Conservation (phyloP, 805 yeast genomes). For the Candida bentonensis region DNA sequence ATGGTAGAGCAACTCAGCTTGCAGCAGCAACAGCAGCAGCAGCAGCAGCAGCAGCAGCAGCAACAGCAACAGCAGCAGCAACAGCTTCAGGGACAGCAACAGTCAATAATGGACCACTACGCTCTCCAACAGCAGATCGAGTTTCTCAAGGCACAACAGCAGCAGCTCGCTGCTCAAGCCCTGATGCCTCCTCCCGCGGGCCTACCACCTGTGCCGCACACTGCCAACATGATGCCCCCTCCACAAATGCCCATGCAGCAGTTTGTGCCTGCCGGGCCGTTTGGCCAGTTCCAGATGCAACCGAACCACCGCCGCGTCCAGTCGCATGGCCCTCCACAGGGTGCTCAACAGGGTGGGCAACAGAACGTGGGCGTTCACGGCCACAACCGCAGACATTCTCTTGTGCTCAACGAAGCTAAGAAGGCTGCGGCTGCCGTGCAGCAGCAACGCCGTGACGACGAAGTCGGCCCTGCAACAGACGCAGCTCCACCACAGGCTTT, state of each 20-base stretch:
- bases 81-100: constrained; percentile 15
- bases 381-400: constrained; percentile 81
- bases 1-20: constrained; percentile 71
- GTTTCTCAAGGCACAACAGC: neutral
- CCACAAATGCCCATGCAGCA: constrained; percentile 2
- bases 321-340: constrained; percentile 5
- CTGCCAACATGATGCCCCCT: neutral
- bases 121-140: neutral
- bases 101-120: neutral
- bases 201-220: neutral
- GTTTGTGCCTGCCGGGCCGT: neutral
- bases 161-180: constrained; percentile 13
- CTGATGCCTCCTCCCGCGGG: constrained; percentile 7
- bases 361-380: constrained; percentile 32
- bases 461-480: constrained; percentile 6
- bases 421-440: constrained; percentile 91
- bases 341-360: constrained; percentile 1
- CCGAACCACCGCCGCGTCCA: neutral
- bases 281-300: neutral
- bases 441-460: constrained; percentile 32
- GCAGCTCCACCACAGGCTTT: constrained; percentile 1
- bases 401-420: constrained; percentile 85
- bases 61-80: constrained; percentile 53
- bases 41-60: constrained; percentile 87
- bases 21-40: constrained; percentile 84